Base-by-base conservation (phyloP, 2,329 filamentous ascomycete genomes). In the Thielaviopsis musarum region DNA sequence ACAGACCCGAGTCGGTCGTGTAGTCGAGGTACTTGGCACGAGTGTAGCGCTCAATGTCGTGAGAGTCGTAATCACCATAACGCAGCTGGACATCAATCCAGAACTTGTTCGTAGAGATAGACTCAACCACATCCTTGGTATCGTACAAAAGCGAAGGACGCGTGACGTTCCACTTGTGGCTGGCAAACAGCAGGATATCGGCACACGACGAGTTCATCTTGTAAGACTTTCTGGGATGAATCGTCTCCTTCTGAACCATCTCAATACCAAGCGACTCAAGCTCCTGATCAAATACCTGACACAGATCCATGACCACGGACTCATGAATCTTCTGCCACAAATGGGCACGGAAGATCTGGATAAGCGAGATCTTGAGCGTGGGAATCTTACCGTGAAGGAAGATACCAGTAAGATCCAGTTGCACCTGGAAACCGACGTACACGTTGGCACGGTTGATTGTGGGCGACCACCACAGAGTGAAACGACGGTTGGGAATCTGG, bases 121-220 rank as follows among this genome's bases (percentile, higher is more conserved):
- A 78, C 68, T 94, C 91, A 69, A 97, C 95, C 19, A 87, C 83
- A 69, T 98, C 93, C 75, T 97, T 97, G 57, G 89, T 96, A 66
- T 98, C 93, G 69, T 94, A 95, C 3, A 98, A 76, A 66, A 95
- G 81, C 2, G 91, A 97, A 1, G 93, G 94, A 2, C 88, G 80
- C 0, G 91, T 96, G 57, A 98, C 91, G 64, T 95, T 97, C 94
- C 94, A 98, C 71, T 97, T 98, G 75, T 97, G 93, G 64, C 87
- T 95, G 45, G 93, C 91, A 68, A 98, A 98, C 10, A 98, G 80
- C 59, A 97, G 78, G 64, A 98, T 96, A 71, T 98, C 93, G 4
- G 94, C 93, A 67, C 93, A 97, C 61, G 91, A 97, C 67, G 91
- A 96, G 77, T 98, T 98, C 93, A 98, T 98, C 82, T 98, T 98